Conservation (phyloP, 2,329 filamentous ascomycete genomes). For the Monosporascus ibericus region DNA sequence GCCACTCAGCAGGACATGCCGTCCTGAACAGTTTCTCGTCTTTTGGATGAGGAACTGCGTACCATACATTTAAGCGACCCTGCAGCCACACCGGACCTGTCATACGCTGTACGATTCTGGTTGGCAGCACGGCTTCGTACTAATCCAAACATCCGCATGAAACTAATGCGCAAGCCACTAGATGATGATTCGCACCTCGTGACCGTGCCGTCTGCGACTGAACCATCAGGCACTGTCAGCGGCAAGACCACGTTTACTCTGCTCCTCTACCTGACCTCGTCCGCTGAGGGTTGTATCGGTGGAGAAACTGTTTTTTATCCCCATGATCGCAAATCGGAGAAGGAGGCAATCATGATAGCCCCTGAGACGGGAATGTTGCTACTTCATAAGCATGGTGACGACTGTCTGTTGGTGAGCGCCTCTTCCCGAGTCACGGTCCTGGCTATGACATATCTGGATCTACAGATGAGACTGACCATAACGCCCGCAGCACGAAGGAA, state of each 20-base stretch:
- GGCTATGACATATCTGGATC: conserved; percentile 8
- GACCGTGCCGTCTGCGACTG: conserved; percentile 39
- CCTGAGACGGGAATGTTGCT: conserved; percentile 81
- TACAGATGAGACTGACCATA: conserved; percentile 32
- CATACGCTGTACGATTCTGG: no score
- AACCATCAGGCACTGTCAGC: conserved; percentile 29
- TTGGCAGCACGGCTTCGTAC: no score
- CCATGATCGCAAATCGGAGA: conserved; percentile 48
- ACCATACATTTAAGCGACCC: no score
- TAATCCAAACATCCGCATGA: not conserved
- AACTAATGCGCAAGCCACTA: conserved; percentile 29
- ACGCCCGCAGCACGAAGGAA: conserved; percentile 63
- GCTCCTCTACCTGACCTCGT: conserved; percentile 77
- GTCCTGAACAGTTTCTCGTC: no score
- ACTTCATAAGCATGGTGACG: conserved; percentile 81
- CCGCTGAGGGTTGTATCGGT: conserved; percentile 67
- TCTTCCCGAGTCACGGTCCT: not conserved
- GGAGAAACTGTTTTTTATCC: conserved; percentile 93
- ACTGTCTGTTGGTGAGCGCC: conserved; percentile 68
- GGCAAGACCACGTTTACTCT: conserved; percentile 86
- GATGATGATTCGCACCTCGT: conserved; percentile 84
- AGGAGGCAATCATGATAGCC: conserved; percentile 63
- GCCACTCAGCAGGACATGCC: no score
- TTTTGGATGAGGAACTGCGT: no score
- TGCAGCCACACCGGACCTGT: no score